A percentile compares a stretch with the other conserved stretches of the same genome.
These are phyloP conservation scores for Populus ilicifolia DNA, from an alignment of 345 rosid species.

Conservation along the genomic window DNA sequence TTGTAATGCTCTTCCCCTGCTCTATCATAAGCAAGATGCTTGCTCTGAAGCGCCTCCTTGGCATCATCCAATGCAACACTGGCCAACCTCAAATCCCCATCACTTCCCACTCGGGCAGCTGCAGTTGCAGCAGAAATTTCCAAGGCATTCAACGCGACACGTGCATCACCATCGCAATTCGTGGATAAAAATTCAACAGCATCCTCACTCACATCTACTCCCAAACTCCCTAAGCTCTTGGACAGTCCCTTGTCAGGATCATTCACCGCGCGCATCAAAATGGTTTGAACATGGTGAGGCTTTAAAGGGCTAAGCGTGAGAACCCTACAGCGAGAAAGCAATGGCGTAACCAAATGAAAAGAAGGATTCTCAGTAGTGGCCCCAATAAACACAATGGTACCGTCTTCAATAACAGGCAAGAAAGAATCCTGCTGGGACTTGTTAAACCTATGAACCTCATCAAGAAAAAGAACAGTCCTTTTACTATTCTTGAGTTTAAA, in stretches of 20 bases:
- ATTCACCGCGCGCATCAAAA: slow-evolving; percentile 50
- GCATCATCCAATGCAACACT: slow-evolving; percentile 55
- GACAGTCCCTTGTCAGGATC: slow-evolving; percentile 46
- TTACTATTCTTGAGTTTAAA: slow-evolving; percentile 36
- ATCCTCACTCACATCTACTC: slow-evolving; percentile 37
- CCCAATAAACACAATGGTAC: slow-evolving; percentile 72
- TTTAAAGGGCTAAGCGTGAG: slow-evolving; percentile 60
- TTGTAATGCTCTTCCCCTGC: slow-evolving; percentile 87
- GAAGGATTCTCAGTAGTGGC: slow-evolving; percentile 92
- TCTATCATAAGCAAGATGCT: slow-evolving; percentile 75
- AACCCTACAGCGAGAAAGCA: slow-evolving; percentile 71
- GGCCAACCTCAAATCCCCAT: slow-evolving; percentile 6
- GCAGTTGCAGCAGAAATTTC: slow-evolving; percentile 69
- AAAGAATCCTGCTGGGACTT: slow-evolving; percentile 83
- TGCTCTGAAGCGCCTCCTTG: slow-evolving; percentile 75
- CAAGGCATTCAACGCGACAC: slow-evolving; percentile 69
- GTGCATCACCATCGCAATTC: slow-evolving; percentile 81
- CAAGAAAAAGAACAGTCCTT: slow-evolving; percentile 68
- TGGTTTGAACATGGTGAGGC: slow-evolving; percentile 45
- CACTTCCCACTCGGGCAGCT: slow-evolving; percentile 25
- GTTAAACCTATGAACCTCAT: slow-evolving; percentile 80
- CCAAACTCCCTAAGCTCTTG: slow-evolving; percentile 19
- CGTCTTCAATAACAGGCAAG: slow-evolving; percentile 83
- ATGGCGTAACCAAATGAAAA: slow-evolving; percentile 71
- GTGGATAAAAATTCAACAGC: slow-evolving; percentile 51